Conservation (phyloP, 345 rosid species). For the Adansonia digitata region DNA sequence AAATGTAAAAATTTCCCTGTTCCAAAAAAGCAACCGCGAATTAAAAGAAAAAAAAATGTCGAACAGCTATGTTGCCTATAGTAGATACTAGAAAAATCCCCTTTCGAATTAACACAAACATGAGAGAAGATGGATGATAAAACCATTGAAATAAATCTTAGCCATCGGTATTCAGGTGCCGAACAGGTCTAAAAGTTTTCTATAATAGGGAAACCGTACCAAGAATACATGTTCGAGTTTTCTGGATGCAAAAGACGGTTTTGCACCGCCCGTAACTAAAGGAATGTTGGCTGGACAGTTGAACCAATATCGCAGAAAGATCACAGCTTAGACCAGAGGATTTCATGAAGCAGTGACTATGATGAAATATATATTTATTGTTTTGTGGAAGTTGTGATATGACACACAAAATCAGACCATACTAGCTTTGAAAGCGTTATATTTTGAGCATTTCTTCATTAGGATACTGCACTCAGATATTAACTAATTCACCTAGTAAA, state of each 20-base stretch:
- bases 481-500: neutral
- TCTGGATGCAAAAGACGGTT: neutral
- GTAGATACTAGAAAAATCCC: neutral
- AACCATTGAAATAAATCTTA: neutral
- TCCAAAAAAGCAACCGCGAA: too few relatives aligned
- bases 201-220: neutral
- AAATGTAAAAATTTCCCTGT: too few relatives aligned
- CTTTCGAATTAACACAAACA: neutral
- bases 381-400: neutral
- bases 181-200: neutral
- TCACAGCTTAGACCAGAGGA: neutral
- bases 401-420: neutral
- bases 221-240: constrained; percentile 9
- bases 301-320: neutral
- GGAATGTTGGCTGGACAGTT: neutral
- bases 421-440: neutral
- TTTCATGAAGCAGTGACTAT: neutral
- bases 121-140: neutral
- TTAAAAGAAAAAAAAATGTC: neutral
- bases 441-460: neutral
- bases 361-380: neutral
- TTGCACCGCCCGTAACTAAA: neutral
- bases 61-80: neutral
- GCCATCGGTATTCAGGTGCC: neutral
- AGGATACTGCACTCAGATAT: neutral